Base-by-base conservation (phyloP, 108 stramenopile genomes). In the Phaeodactylum tricornutum region DNA sequence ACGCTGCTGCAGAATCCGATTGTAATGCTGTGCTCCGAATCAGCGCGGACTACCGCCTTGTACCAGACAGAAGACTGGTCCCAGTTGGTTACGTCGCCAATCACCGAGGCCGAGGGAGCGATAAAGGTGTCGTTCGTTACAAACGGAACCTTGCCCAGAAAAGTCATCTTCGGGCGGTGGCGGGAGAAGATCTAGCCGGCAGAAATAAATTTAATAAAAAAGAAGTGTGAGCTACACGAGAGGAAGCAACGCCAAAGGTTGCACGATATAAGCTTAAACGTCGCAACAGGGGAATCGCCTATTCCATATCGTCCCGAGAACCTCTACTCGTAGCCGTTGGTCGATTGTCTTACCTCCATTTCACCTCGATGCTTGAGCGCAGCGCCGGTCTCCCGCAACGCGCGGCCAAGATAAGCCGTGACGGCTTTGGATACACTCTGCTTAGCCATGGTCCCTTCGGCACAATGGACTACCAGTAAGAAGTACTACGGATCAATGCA, bases 11-110 rank as follows among this genome's bases (percentile, higher is more conserved):
- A 61, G 43, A 77, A 81, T 3, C 92, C 95, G 47, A 96, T 85
- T 33, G 72, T 79, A 38, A 96, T 87, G 53, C 67, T 61, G 57
- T 83, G 81, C 1, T 61, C 72, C 21, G 71, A 61, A 59, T 96
- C 95, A 25, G 95, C 98, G 20, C 95, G 78, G 29, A 97, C 78
- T 5, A 96, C 95, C 27, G 96, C 85, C 35, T 90, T 91, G 72
- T 98, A 97, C 96, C 94, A 95, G 21, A 98, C 93, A 19, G 86
- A 84, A 23, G 93, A 89, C 61, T 90, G 83, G 39, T 86, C 84
- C 74, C 94, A 95, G 55, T 94, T 85, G 31, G 85, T 84, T 14
- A 98, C 98, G 49, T 96, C 81, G 15, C 98, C 98, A 55, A 98
- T 87, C 32, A 98, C 81, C n/a, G 89, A 87, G 31, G 98, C 95